A percentile compares a stretch with the other conserved stretches of the same genome.
Conservation (phyloP, 768 basidiomycete species). For the Trametes meyenii region DNA sequence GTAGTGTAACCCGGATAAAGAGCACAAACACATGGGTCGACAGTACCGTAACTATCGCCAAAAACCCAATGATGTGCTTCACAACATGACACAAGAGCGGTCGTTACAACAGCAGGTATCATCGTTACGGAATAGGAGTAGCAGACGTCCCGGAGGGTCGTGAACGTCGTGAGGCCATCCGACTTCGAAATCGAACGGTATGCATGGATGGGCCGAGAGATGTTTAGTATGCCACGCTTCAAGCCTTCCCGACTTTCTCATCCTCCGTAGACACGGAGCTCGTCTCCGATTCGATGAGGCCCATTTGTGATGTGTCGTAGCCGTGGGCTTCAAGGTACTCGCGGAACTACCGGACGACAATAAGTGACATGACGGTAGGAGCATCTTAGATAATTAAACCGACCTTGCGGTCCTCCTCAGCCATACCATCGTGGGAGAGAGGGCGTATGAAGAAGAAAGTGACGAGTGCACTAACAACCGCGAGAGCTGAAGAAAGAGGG, state of each 20-base stretch:
- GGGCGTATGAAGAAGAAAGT: conserved; percentile 76
- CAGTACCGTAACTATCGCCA: conserved; percentile 1
- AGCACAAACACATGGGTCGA: conserved; percentile 1
- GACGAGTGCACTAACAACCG: conserved; percentile 74
- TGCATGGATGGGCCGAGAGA: no score
- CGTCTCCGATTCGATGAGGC: conserved; percentile 40
- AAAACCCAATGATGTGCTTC: neutral
- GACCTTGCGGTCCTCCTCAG: conserved; percentile 68
- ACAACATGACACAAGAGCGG: neutral
- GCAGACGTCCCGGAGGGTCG: neutral
- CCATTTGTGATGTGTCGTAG: conserved; percentile 79
- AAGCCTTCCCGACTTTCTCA: conserved; percentile 25
- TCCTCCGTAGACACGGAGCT: conserved; percentile 23
- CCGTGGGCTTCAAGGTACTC: conserved; percentile 78
- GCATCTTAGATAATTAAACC: conserved; percentile 26
- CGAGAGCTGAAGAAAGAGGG: conserved; percentile 50
- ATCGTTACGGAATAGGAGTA: neutral
- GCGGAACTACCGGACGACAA: conserved; percentile 60
- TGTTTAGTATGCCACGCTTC: neutral
- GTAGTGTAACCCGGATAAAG: conserved; percentile 1
- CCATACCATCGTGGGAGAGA: conserved; percentile 78
- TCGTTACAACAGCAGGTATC: neutral
- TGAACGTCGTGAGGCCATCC: neutral
- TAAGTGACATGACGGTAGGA: neutral
- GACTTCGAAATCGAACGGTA: neutral